phyloP scores from a whole-genome alignment of 192 early-diverging fungal genomes.

The Coemansia sp. region DNA sequence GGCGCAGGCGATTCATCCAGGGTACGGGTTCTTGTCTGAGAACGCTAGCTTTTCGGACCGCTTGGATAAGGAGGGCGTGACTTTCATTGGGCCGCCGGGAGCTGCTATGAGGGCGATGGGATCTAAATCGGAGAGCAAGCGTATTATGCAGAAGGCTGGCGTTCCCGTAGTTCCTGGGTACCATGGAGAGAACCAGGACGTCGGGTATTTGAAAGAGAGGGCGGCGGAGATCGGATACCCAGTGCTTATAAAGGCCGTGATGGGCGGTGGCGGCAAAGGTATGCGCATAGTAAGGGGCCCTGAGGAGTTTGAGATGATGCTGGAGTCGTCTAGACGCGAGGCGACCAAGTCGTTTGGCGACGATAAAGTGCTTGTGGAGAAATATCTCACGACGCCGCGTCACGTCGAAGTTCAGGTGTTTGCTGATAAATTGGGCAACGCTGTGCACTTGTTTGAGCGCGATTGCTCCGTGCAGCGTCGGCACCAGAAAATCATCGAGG shows the following conservation, averaged over 20 bases:
- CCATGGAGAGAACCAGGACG: constrained; percentile 75
- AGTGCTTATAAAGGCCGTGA: constrained; percentile 81
- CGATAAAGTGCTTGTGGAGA: constrained; percentile 86
- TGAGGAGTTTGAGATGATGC: constrained; percentile 71
- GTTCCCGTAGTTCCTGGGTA: constrained; percentile 85
- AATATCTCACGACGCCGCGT: constrained; percentile 83
- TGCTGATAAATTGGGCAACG: constrained; percentile 71
- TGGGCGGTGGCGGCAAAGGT: constrained; percentile 83
- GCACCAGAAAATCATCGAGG: constrained; percentile 84
- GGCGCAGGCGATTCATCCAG: constrained; percentile 93
- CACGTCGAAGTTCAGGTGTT: constrained; percentile 81
- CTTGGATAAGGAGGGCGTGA: constrained; percentile 70
- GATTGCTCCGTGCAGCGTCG: constrained; percentile 84
- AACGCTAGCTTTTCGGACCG: constrained; percentile 81
- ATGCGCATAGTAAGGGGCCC: constrained; percentile 77
- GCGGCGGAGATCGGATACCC: constrained; percentile 73
- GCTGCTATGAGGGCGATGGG: constrained; percentile 77
- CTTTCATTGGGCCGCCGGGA: constrained; percentile 74
- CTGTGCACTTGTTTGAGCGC: constrained; percentile 85
- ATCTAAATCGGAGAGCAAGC: constrained; percentile 79
- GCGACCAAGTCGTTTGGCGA: constrained; percentile 86
- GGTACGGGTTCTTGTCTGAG: constrained; percentile 94
- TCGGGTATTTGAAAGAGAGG: constrained; percentile 74
- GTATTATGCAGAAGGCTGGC: constrained; percentile 69
- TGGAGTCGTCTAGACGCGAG: constrained; percentile 80